Percentiles rank a stretch among this genome's conserved stretches.
Conservation (phyloP, 805 yeast species). For the Saccharomycopsis capsularis region DNA sequence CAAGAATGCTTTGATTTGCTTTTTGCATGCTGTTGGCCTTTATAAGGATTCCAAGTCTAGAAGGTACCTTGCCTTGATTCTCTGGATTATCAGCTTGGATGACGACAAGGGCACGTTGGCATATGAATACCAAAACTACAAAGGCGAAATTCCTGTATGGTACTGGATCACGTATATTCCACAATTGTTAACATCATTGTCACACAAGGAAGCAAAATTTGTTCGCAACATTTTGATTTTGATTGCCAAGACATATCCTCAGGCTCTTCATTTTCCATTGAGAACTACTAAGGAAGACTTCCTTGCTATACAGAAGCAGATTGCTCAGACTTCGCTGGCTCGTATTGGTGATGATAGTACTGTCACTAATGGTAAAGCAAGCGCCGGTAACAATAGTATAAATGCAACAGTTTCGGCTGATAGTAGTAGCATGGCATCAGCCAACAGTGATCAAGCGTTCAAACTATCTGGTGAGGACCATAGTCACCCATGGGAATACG, state of each 20-base stretch:
- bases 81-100: conserved; percentile 91
- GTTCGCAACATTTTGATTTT: conserved; percentile 83
- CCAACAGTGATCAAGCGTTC: neutral
- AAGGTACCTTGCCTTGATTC: conserved; percentile 75
- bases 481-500: conserved; percentile 91
- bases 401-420: conserved; percentile 13
- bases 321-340: conserved; percentile 31
- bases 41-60: conserved; percentile 91
- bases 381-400: conserved; percentile 3
- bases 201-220: conserved; percentile 84
- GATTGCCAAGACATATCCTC: conserved; percentile 95
- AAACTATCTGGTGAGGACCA: conserved; percentile 22
- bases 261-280: conserved; percentile 92
- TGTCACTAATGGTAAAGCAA: conserved; percentile 23
- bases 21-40: conserved; percentile 93
- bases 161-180: conserved; percentile 98
- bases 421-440: conserved; percentile 11
- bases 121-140: conserved; percentile 81
- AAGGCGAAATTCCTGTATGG: conserved; percentile 98
- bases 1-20: conserved; percentile 90
- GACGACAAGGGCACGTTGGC: conserved; percentile 76
- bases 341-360: conserved; percentile 10
- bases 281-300: conserved; percentile 94
- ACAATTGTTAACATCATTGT: conserved; percentile 79
- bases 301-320: conserved; percentile 77